Conservation (phyloP, 1,284 basidiomycete species). For the Coniferiporia sulphurascens region DNA sequence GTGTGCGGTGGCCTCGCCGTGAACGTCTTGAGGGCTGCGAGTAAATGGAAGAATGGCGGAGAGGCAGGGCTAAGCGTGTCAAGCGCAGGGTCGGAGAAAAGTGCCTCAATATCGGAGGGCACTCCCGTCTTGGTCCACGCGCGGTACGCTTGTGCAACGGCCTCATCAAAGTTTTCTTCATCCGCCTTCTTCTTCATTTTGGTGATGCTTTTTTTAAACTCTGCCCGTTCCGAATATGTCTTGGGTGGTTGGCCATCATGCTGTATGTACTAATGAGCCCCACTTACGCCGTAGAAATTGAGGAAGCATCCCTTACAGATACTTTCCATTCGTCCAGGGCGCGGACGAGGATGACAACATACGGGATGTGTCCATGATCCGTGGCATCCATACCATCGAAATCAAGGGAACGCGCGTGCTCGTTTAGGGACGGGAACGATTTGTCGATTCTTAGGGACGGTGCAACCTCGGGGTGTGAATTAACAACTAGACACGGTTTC, state of each 20-base stretch:
- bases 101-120: conserved; percentile 57
- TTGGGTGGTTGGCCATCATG: conserved; percentile 63
- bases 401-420: conserved; percentile 70
- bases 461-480: conserved; percentile 84
- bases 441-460: conserved; percentile 86
- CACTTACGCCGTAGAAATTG: neutral
- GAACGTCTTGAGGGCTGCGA: conserved; percentile 71
- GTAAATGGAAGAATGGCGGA: conserved; percentile 81
- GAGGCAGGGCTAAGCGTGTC: conserved; percentile 34
- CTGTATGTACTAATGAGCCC: conserved; percentile 29
- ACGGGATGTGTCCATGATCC: conserved; percentile 85
- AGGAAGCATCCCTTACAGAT: conserved; percentile 38
- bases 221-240: conserved; percentile 65
- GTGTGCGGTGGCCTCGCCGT: conserved; percentile 41
- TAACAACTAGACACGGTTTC: conserved; percentile 59
- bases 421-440: conserved; percentile 79
- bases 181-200: conserved; percentile 68
- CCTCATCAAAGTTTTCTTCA: conserved; percentile 97
- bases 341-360: conserved; percentile 81
- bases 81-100: conserved; percentile 63
- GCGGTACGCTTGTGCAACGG: conserved; percentile 75
- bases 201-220: conserved; percentile 67
- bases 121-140: conserved; percentile 66
- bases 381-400: conserved; percentile 76
- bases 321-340: conserved; percentile 79